Conservation (phyloP, 331 rosid species). For the Saraca asoca region DNA sequence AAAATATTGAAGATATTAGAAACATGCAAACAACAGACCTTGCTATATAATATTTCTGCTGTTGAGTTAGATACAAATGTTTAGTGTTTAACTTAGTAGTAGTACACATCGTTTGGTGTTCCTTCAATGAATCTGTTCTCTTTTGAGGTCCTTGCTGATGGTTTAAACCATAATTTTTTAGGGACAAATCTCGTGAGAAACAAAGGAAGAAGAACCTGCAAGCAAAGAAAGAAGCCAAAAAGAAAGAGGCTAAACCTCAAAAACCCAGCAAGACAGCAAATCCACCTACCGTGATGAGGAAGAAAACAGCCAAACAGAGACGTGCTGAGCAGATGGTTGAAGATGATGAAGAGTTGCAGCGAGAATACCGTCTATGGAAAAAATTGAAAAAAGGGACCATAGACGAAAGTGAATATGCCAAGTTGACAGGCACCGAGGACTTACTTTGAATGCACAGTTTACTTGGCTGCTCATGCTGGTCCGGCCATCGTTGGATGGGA, state of each 20-base stretch:
- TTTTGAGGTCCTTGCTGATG: slow-evolving; percentile 24
- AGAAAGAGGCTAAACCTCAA: slow-evolving; percentile 56
- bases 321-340: slow-evolving; percentile 79
- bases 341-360: slow-evolving; percentile 80
- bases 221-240: slow-evolving; percentile 69
- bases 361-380: slow-evolving; percentile 79
- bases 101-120: background rate
- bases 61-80: background rate
- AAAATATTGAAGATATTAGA: no score
- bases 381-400: slow-evolving; percentile 84
- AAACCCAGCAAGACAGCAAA: slow-evolving; percentile 49
- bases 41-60: slow-evolving; percentile 5
- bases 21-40: background rate
- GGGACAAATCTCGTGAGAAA: slow-evolving; percentile 91
- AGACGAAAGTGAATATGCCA: slow-evolving; percentile 69
- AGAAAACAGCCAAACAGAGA: slow-evolving; percentile 87
- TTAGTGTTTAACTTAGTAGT: background rate
- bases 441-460: slow-evolving; percentile 48
- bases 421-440: slow-evolving; percentile 82
- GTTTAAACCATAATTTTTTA: slow-evolving; percentile 32
- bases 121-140: background rate
- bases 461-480: slow-evolving; percentile 27
- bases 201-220: slow-evolving; percentile 81
- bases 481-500: slow-evolving; percentile 15
- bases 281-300: slow-evolving; percentile 47